phyloP scores from a whole-genome alignment of 192 early-diverging fungal genomes.

The Podila horticola region DNA sequence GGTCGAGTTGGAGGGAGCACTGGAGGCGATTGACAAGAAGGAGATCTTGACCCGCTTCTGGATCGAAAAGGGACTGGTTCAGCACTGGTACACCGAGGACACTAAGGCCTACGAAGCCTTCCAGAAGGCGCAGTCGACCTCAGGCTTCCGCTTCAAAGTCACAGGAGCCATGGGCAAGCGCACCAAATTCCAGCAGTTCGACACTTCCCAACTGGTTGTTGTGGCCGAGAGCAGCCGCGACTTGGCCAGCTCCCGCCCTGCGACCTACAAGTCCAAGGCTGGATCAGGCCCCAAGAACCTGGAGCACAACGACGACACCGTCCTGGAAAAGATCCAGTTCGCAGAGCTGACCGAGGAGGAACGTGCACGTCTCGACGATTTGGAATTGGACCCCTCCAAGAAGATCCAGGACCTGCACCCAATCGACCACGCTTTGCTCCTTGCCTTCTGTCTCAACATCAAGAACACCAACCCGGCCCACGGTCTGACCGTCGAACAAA shows the following conservation, averaged over 20 bases:
- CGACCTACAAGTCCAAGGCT: constrained; percentile 26
- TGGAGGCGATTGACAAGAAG: constrained; percentile 44
- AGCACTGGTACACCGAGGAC: constrained; percentile 82
- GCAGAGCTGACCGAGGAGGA: constrained; percentile 59
- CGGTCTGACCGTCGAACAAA: constrained; percentile 95
- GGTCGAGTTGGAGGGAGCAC: constrained; percentile 20
- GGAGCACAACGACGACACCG: constrained; percentile 89
- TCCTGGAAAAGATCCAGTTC: constrained; percentile 86
- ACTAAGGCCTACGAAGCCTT: constrained; percentile 71
- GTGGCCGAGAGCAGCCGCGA: constrained; percentile 79
- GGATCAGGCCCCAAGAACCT: constrained; percentile 74
- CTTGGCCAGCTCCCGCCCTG: constrained; percentile 35
- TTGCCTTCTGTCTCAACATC: constrained; percentile 92
- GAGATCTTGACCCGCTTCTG: constrained; percentile 71
- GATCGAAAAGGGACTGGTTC: constrained; percentile 83
- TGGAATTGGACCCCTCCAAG: constrained; percentile 53
- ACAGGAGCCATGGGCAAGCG: constrained; percentile 91
- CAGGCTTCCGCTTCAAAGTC: constrained; percentile 85
- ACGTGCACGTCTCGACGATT: constrained; percentile 46
- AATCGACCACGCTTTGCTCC: constrained; percentile 90
- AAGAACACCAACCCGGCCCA: constrained; percentile 94
- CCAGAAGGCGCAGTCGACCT: constrained; percentile 78
- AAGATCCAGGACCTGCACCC: constrained; percentile 74
- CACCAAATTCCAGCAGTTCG: constrained; percentile 92
- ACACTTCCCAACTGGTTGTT: constrained; percentile 93